phyloP scores from a whole-genome alignment of 495 filamentous ascomycete species.

The Penicillium soppii region DNA sequence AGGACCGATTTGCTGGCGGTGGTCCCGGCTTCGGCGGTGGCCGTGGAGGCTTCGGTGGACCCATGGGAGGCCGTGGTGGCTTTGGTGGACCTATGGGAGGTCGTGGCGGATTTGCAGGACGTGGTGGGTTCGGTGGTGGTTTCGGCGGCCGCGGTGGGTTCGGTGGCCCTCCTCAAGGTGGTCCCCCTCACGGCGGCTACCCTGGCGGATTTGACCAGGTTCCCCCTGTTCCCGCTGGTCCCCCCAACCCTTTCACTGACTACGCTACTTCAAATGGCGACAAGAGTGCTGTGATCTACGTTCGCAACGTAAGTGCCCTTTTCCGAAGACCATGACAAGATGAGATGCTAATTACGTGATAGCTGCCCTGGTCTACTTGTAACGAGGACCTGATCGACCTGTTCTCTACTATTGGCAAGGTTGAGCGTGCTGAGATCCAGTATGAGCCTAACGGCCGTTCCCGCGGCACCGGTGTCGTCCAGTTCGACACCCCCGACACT shows the following conservation, averaged over 20 bases:
- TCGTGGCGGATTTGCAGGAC: conserved; percentile 48
- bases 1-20: conserved; percentile 85
- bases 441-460: conserved; percentile 97
- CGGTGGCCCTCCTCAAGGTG: conserved; percentile 24
- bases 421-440: conserved; percentile 96
- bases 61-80: conserved; percentile 40
- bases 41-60: conserved; percentile 45
- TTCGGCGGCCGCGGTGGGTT: conserved; percentile 31
- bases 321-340: not conserved
- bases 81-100: conserved; percentile 34
- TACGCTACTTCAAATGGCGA: conserved; percentile 87
- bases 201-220: conserved; percentile 46
- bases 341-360: conserved; percentile 7
- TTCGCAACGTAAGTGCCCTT: conserved; percentile 81
- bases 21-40: conserved; percentile 48
- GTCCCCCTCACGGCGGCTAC: conserved; percentile 37
- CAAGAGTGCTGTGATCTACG: conserved; percentile 80
- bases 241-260: conserved; percentile 97
- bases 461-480: conserved; percentile 90
- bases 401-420: conserved; percentile 96
- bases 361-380: conserved; percentile 98
- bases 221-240: conserved; percentile 33
- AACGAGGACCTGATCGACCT: conserved; percentile 95
- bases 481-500: conserved; percentile 79
- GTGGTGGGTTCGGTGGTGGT: conserved; percentile 40